Evolutionary conservation across 2,329 filamentous ascomycete species (phyloP).

Genomic region (Penicillium sp.): DNA sequence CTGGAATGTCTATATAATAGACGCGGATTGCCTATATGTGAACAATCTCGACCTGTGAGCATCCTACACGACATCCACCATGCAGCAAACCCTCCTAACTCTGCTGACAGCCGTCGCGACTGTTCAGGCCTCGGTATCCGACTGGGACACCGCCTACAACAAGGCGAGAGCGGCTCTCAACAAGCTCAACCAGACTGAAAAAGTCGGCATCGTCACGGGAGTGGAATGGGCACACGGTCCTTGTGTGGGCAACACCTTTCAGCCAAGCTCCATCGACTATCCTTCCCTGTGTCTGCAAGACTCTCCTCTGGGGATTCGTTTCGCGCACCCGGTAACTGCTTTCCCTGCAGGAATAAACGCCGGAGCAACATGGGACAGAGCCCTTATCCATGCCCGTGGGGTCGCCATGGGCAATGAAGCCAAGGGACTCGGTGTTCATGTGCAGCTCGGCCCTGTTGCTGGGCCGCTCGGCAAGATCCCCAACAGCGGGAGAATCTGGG

Average conservation of each 20-base stretch:
- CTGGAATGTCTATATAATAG: no score
- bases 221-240: slow-evolving; percentile 17
- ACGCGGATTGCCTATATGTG: no score
- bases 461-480: slow-evolving; percentile 45
- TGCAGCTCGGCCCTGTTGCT: slow-evolving; percentile 43
- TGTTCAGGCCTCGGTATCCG: no score
- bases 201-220: slow-evolving; percentile 30
- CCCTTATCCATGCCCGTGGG: slow-evolving; percentile 54
- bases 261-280: slow-evolving; percentile 26
- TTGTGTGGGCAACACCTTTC: slow-evolving; percentile 29
- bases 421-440: slow-evolving; percentile 35
- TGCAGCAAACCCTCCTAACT: no score
- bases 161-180: no score
- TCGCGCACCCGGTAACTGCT: slow-evolving; percentile 65
- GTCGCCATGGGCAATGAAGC: slow-evolving; percentile 56
- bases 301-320: slow-evolving; percentile 55
- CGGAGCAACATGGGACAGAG: slow-evolving; percentile 61
- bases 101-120: no score
- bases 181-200: slow-evolving; percentile 11
- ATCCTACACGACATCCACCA: no score
- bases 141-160: no score
- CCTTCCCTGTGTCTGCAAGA: slow-evolving; percentile 32
- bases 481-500: slow-evolving; percentile 45
- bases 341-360: slow-evolving; percentile 73
- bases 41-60: no score